Evolutionary conservation across 345 rosid species (phyloP), one percentile per base, ranked within the genome.

Genomic region (Salix suchowensis): DNA sequence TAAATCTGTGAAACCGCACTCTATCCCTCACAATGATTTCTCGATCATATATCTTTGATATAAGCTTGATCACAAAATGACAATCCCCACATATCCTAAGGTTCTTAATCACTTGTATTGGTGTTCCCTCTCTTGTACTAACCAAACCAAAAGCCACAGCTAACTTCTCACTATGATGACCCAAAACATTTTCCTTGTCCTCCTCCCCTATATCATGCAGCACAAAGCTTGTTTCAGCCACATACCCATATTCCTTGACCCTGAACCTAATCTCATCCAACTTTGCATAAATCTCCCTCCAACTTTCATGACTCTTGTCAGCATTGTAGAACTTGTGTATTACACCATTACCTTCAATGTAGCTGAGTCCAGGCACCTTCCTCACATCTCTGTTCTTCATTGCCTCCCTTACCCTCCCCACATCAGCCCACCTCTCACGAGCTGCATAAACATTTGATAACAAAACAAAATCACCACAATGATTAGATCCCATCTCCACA

Each of bases 151-250:
- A 94, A 14, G 95, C 91, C 77, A 92, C 94, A 54, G 98, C 97
- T 83, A 94, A 68, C 83, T 92, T 92, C 89, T 91, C 97, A 73
- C 98, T 91, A 44, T 92, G 98, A 82, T 89, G 87, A 32, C 83
- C 87, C 79, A 92, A 60, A 30, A 87, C 97, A 61, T 90, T 88
- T 88, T 89, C 97, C 83, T 94, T 91, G 80, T 94, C 98, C 76
- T 94, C 97, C 34, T 91, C 94, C 54, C 92, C 97, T 68, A 92
- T 90, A 82, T 94, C 97, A 82, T 94, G 97, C 82, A 91, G 77
- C 64, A 94, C 98, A 71, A 83, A 88, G 76, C 86, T 80, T 30
- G 97, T 91, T 77, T 87, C 91, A 1, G 97, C 95, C 65, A 86
- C 87, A 78, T 91, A 92, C 5, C 98, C 96, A 9, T 82, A 76